phyloP scores from a whole-genome alignment of 768 basidiomycete species.

The Galerina sulciceps region DNA sequence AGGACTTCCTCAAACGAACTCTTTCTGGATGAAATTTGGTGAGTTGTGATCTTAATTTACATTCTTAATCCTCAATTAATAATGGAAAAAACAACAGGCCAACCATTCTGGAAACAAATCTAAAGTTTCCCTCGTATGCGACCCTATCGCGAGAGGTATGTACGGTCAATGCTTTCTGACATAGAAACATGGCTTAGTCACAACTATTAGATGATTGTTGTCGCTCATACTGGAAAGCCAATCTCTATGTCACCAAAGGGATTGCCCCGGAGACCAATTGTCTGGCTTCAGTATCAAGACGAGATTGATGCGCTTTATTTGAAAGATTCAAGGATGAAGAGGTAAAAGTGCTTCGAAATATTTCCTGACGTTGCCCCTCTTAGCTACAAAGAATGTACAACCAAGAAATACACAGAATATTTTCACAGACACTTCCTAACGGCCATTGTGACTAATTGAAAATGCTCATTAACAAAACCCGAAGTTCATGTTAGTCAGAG shows the following conservation, averaged over 20 bases:
- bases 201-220: not conserved
- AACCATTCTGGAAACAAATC: not conserved
- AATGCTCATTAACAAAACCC: too few relatives aligned
- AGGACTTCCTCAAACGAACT: not conserved
- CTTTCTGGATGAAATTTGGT: not conserved
- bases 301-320: not conserved
- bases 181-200: not conserved
- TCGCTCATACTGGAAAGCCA: not conserved
- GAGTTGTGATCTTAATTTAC: too few relatives aligned
- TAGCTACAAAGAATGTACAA: too few relatives aligned
- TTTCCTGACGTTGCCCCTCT: too few relatives aligned
- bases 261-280: not conserved
- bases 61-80: too few relatives aligned
- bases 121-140: not conserved
- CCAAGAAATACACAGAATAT: too few relatives aligned
- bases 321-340: too few relatives aligned
- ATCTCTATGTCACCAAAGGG: constrained; percentile 3
- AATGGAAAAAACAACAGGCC: not conserved
- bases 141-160: not conserved
- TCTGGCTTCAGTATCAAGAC: constrained; percentile 5
- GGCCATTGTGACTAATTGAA: too few relatives aligned
- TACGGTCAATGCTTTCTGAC: not conserved
- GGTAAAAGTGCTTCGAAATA: too few relatives aligned
- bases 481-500: too few relatives aligned
- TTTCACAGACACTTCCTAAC: too few relatives aligned